Evolutionary conservation across 108 stramenopile genomes (phyloP), one percentile per base, ranked within the genome.

Genomic region (Cylindrotheca fusiformis): DNA sequence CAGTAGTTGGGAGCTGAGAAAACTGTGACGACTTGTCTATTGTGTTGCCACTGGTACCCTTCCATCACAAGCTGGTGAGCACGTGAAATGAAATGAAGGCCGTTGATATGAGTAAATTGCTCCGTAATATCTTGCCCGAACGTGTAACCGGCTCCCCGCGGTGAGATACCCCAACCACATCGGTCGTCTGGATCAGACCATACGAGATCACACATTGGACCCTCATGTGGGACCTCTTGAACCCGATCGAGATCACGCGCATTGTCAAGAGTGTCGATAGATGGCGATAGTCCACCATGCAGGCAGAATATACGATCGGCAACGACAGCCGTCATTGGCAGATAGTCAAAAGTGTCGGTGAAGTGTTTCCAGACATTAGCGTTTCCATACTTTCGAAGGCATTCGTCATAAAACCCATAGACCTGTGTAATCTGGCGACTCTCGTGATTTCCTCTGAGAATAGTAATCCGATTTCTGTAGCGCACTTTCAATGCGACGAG

Each of bases 41-140:
- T 85, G 49, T 84, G 81, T 65, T 81, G 83, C 84, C 81, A 87
- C 76, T 77, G 72, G 52, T 88, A 86, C 18, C 95, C 95, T 58
- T 98, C 97, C 97, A 97, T 98, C 25, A 96, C 97, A 25, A 98
- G 83, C 74, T 98, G 97, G 70, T 98, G 97, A 2, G 97, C 97
- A 22, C 97, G 72, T 21, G 95, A 85, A 47, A 97, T 84, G 45
- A 97, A 88, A 58, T 82, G 77, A 32, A 98, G 78, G 32, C 87
- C 87, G 63, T 98, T 97, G 51, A 84, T 80, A 60, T 96, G 86
- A 66, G 82, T 95, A 79, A 97, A 98, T 67, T 89, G 82, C 65
- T 95, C 93, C 18, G 95, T 91, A 28, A 99, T 93, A 65, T 97
- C 96, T 52, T 83, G 84, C 10, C 98, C 98, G 65, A 99, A 99